These are phyloP conservation scores for Pilobolus umbonatus DNA, from an alignment of 192 early-diverging fungal genomes.

Conservation along the genomic window DNA sequence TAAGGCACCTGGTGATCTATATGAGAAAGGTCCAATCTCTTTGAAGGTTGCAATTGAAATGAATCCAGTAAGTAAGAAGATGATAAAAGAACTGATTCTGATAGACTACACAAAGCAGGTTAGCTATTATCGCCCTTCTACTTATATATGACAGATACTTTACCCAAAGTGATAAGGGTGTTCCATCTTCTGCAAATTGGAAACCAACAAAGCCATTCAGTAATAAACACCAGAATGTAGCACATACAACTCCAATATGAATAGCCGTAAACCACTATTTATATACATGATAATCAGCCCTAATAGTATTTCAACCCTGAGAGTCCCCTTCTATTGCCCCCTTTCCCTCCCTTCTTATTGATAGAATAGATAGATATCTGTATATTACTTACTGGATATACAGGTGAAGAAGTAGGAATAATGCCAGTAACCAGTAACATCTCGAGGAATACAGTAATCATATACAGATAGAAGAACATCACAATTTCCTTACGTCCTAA, in stretches of 20 bases:
- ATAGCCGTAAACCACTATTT: constrained; percentile 67
- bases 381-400: constrained; percentile 55
- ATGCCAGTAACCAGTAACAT: constrained; percentile 74
- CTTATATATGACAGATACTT: too few relatives aligned
- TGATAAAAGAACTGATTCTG: constrained; percentile 65
- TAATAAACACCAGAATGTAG: constrained; percentile 78
- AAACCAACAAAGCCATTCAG: constrained; percentile 88
- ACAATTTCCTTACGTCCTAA: constrained; percentile 86
- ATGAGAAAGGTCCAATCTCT: constrained; percentile 48
- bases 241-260: constrained; percentile 65
- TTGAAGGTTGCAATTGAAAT: constrained; percentile 67
- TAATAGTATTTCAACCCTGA: too few relatives aligned
- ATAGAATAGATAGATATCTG: too few relatives aligned
- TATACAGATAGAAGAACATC: constrained; percentile 87
- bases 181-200: constrained; percentile 88
- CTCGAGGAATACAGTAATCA: constrained; percentile 67
- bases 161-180: constrained; percentile 84
- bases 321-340: too few relatives aligned
- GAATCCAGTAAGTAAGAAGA: constrained; percentile 63
- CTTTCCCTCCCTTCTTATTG: too few relatives aligned
- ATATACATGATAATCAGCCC: background rate
- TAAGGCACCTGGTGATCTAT: constrained; percentile 50
- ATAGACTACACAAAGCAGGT: constrained; percentile 52
- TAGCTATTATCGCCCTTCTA: background rate
- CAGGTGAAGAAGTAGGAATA: constrained; percentile 58